Conservation (phyloP, 75 land plant genomes). For the Adiantum capillusveneris region DNA sequence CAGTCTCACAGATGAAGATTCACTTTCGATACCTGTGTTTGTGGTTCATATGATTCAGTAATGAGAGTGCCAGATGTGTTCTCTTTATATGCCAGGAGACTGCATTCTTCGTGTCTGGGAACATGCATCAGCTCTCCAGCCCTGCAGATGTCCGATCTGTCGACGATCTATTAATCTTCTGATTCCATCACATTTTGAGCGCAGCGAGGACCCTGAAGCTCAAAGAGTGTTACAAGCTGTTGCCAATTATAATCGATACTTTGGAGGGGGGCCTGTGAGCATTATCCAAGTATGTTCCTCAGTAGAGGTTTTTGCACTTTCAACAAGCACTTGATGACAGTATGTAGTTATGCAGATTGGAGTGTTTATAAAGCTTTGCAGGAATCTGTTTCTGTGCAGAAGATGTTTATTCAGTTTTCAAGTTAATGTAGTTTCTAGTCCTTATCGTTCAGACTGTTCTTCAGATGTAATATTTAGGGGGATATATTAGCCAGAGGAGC, state of each 20-base stretch:
- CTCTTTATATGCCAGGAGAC: slow-evolving; percentile 33
- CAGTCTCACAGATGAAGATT: background rate
- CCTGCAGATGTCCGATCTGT: slow-evolving; percentile 92
- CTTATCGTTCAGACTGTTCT: too few relatives aligned
- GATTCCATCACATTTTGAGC: slow-evolving; percentile 39
- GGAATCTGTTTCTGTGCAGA: too few relatives aligned
- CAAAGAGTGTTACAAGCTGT: slow-evolving; percentile 33
- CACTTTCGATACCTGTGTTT: too few relatives aligned
- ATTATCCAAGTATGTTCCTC: slow-evolving; percentile 56
- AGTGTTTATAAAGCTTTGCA: too few relatives aligned
- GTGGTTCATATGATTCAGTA: background rate
- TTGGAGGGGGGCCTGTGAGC: slow-evolving; percentile 58
- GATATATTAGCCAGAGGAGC: too few relatives aligned
- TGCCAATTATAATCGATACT: slow-evolving; percentile 68
- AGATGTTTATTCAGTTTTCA: too few relatives aligned
- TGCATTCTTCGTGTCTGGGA: slow-evolving; percentile 89
- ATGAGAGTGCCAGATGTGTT: too few relatives aligned
- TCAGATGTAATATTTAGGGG: too few relatives aligned
- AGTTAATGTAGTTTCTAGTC: too few relatives aligned
- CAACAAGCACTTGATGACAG: too few relatives aligned
- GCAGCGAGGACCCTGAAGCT: slow-evolving; percentile 36
- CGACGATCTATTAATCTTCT: slow-evolving; percentile 77
- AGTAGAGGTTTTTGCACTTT: too few relatives aligned
- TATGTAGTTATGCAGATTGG: too few relatives aligned
- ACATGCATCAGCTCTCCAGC: slow-evolving; percentile 68